Conservation (phyloP, 129 eudicot species). For the Ambrosia artemisiifolia region DNA sequence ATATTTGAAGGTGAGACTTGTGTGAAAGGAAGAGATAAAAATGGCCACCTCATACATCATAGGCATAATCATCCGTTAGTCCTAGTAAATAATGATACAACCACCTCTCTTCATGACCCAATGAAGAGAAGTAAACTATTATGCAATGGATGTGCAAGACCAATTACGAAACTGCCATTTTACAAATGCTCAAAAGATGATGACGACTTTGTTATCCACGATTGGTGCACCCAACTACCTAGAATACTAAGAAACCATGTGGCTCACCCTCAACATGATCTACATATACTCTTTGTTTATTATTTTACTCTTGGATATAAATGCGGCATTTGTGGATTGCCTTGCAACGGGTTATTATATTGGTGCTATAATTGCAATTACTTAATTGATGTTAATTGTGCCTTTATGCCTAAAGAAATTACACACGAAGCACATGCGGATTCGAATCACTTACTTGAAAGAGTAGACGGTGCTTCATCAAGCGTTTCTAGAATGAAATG, state of each 20-base stretch:
- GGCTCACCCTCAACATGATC: neutral
- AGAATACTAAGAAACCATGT: too few relatives aligned
- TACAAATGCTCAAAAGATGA: neutral
- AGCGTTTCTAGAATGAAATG: neutral
- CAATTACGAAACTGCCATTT: neutral
- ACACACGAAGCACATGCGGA: conserved; percentile 14
- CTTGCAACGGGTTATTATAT: neutral
- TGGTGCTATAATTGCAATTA: neutral
- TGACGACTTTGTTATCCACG: neutral
- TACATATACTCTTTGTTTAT: neutral
- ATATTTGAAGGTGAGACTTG: neutral
- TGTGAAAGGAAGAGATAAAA: neutral
- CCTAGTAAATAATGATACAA: neutral
- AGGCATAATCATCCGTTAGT: conserved; percentile 3
- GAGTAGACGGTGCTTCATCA: neutral
- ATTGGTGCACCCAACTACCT: neutral
- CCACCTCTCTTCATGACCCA: conserved; percentile 1
- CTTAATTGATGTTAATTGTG: conserved; percentile 1
- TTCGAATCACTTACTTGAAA: neutral
- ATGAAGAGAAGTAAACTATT: conserved; percentile 4
- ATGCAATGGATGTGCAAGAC: neutral
- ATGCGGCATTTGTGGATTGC: neutral
- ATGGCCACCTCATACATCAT: neutral
- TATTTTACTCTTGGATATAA: neutral
- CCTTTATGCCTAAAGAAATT: neutral